These are phyloP conservation scores for Lachnum nothofagi DNA, from an alignment of 2,329 filamentous ascomycete genomes.

Conservation along the genomic window DNA sequence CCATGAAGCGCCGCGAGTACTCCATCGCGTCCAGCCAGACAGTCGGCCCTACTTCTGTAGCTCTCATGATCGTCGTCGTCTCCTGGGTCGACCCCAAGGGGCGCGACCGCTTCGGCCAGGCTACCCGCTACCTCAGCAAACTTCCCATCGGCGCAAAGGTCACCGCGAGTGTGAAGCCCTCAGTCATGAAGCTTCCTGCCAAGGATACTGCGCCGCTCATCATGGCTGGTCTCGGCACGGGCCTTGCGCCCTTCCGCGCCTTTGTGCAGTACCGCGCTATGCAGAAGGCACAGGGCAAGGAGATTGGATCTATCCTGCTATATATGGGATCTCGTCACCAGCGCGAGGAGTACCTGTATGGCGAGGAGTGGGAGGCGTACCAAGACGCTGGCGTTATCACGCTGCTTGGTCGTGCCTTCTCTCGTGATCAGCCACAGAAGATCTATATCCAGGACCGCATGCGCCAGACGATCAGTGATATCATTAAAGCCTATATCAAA, in stretches of 20 bases:
- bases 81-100: slow-evolving; percentile 88
- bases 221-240: slow-evolving; percentile 98
- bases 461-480: slow-evolving; percentile 77
- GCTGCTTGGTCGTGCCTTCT: slow-evolving; percentile 87
- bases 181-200: slow-evolving; percentile 95
- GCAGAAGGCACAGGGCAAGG: slow-evolving; percentile 95
- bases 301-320: slow-evolving; percentile 85
- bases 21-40: slow-evolving; percentile 98
- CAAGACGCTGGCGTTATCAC: slow-evolving; percentile 93
- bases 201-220: slow-evolving; percentile 88
- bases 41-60: slow-evolving; percentile 82
- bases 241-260: slow-evolving; percentile 96
- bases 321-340: slow-evolving; percentile 98
- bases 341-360: slow-evolving; percentile 97
- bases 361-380: slow-evolving; percentile 99
- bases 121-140: slow-evolving; percentile 79
- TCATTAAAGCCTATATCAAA: slow-evolving; percentile 78
- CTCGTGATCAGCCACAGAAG: slow-evolving; percentile 93
- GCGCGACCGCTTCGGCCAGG: slow-evolving; percentile 85
- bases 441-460: slow-evolving; percentile 99
- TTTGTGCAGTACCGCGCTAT: slow-evolving; percentile 97
- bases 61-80: slow-evolving; percentile 95
- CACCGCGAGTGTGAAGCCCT: slow-evolving; percentile 93
- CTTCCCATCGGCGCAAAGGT: slow-evolving; percentile 72
- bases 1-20: slow-evolving; percentile 95